Conservation (phyloP, 768 basidiomycete species). For the Phylloporus sp. region DNA sequence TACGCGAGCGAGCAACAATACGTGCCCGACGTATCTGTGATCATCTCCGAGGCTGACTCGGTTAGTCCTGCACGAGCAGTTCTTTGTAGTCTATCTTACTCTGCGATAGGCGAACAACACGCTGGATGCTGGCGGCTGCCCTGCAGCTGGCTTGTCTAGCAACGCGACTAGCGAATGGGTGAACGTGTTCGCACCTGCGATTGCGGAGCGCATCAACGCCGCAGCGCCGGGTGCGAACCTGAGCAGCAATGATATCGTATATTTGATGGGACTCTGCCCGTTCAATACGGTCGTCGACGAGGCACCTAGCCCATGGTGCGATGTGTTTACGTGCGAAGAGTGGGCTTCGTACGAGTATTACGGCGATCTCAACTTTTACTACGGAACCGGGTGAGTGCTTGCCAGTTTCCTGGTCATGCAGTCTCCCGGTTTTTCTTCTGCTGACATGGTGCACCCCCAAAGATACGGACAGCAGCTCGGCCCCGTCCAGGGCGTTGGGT, state of each 20-base stretch:
- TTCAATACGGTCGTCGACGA: slow-evolving; percentile 60
- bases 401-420: not conserved
- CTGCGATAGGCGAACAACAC: slow-evolving; percentile 50
- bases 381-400: slow-evolving; percentile 56
- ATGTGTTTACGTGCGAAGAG: slow-evolving; percentile 53
- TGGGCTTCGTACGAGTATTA: slow-evolving; percentile 62
- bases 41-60: slow-evolving; percentile 49
- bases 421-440: too few relatives aligned
- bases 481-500: slow-evolving; percentile 76
- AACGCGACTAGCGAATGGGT: slow-evolving; percentile 46
- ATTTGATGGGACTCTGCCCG: slow-evolving; percentile 65
- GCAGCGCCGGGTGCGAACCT: slow-evolving; percentile 61
- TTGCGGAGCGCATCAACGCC: slow-evolving; percentile 52
- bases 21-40: slow-evolving; percentile 47
- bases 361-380: slow-evolving; percentile 70
- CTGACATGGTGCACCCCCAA: too few relatives aligned
- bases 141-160: slow-evolving; percentile 41
- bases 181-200: slow-evolving; percentile 45
- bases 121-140: slow-evolving; percentile 61
- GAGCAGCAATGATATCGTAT: slow-evolving; percentile 45
- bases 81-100: not conserved
- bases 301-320: slow-evolving; percentile 58
- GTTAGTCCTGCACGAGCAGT: slow-evolving; percentile 30
- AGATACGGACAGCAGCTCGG: slow-evolving; percentile 69
- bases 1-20: slow-evolving; percentile 42